These are phyloP conservation scores for Termitomyces sp. DNA, from an alignment of 768 basidiomycete species.

Conservation along the genomic window DNA sequence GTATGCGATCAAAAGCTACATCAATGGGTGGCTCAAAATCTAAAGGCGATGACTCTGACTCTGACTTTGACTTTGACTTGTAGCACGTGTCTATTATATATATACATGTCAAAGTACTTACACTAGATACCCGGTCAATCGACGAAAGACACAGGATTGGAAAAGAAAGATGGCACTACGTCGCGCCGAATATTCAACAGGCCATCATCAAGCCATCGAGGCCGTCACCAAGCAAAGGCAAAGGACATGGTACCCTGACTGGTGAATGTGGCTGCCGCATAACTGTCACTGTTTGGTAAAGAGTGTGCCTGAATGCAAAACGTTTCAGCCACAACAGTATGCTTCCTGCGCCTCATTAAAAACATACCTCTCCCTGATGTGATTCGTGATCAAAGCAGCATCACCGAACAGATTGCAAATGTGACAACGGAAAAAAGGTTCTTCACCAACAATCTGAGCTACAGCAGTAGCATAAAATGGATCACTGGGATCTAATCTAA, in stretches of 20 bases:
- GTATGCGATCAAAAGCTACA: constrained; percentile 53
- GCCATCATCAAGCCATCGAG: neutral
- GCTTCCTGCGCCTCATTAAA: neutral
- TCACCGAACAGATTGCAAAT: constrained; percentile 14
- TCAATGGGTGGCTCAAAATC: constrained; percentile 32
- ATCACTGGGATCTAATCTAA: constrained; percentile 9
- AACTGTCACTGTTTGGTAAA: constrained; percentile 13
- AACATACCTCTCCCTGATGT: constrained; percentile 14
- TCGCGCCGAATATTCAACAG: neutral
- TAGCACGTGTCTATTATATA: constrained; percentile 23
- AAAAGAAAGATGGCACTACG: neutral
- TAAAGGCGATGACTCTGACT: constrained; percentile 53
- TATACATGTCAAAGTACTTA: neutral
- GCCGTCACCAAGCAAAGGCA: neutral
- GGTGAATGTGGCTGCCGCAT: constrained; percentile 13
- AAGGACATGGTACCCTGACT: constrained; percentile 6
- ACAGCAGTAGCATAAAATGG: constrained; percentile 9
- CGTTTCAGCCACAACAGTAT: neutral
- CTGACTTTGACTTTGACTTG: constrained; percentile 79
- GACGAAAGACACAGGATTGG: neutral
- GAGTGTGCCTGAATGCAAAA: constrained; percentile 6
- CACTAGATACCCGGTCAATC: neutral
- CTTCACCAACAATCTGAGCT: constrained; percentile 9
- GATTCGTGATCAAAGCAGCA: constrained; percentile 10
- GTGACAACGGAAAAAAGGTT: constrained; percentile 15